Conservation (phyloP, 2,329 filamentous ascomycete species). For the Penicillium sp. region DNA sequence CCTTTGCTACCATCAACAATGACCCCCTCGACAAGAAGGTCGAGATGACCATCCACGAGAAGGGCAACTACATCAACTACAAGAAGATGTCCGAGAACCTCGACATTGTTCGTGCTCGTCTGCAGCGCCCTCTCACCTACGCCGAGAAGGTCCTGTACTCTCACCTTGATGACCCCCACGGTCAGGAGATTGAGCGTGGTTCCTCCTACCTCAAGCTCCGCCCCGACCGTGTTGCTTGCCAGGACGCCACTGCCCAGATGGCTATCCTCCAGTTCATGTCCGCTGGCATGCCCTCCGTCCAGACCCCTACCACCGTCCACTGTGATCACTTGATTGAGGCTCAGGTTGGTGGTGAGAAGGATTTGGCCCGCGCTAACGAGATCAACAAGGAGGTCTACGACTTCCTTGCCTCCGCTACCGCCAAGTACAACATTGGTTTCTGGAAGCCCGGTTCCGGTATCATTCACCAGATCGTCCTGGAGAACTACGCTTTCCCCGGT, state of each 20-base stretch:
- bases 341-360: slow-evolving; percentile 88
- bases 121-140: slow-evolving; percentile 91
- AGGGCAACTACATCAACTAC: slow-evolving; percentile 98
- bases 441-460: slow-evolving; percentile 99
- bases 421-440: slow-evolving; percentile 99
- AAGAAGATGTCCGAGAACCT: slow-evolving; percentile 99
- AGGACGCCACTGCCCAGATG: slow-evolving; percentile 99
- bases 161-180: slow-evolving; percentile 94
- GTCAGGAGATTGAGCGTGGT: slow-evolving; percentile 94
- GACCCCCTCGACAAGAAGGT: slow-evolving; percentile 92
- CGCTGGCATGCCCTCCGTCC: slow-evolving; percentile 91
- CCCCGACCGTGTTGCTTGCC: slow-evolving; percentile 96
- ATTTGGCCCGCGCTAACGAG: slow-evolving; percentile 83
- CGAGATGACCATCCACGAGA: slow-evolving; percentile 96
- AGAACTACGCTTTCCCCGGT: slow-evolving; percentile 99
- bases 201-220: slow-evolving; percentile 94
- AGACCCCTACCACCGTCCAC: slow-evolving; percentile 94
- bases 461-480: slow-evolving; percentile 97
- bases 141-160: slow-evolving; percentile 99
- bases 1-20: slow-evolving; percentile 83
- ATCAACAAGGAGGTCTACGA: slow-evolving; percentile 99
- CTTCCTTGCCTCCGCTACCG: slow-evolving; percentile 89
- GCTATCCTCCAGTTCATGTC: slow-evolving; percentile 99
- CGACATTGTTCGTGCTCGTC: slow-evolving; percentile 79
- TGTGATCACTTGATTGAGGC: slow-evolving; percentile 99